Conservation (phyloP, 352 stramenopile species). For the Pythium phragmitis region DNA sequence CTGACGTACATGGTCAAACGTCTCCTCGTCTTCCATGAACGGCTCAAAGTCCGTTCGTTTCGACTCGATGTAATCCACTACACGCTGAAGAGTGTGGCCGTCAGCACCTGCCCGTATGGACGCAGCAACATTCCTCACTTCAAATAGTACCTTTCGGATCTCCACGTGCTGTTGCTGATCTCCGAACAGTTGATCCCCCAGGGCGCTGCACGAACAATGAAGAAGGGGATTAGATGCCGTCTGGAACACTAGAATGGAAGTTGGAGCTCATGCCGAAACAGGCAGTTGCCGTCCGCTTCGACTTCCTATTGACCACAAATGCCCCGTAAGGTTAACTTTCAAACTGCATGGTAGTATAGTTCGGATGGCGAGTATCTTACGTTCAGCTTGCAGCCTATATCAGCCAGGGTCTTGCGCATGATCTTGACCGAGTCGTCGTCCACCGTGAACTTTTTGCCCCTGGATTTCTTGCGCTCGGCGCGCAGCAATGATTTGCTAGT, state of each 20-base stretch:
- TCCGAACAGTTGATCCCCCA: conserved; percentile 74
- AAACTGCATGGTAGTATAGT: background rate
- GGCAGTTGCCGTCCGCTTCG: conserved; percentile 78
- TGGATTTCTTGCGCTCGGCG: conserved; percentile 38
- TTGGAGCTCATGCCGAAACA: conserved; percentile 60
- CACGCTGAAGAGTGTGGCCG: conserved; percentile 35
- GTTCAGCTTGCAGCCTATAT: conserved; percentile 69
- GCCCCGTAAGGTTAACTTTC: too few relatives aligned
- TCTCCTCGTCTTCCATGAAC: conserved; percentile 88
- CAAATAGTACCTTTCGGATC: conserved; percentile 54
- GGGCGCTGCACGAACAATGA: conserved; percentile 32
- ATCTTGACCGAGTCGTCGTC: conserved; percentile 46
- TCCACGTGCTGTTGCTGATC: conserved; percentile 65
- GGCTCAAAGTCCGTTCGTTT: conserved; percentile 78
- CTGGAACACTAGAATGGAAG: background rate
- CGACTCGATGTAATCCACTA: conserved; percentile 70
- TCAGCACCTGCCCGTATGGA: background rate
- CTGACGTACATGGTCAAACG: conserved; percentile 70
- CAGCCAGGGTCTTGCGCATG: conserved; percentile 56
- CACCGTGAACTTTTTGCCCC: conserved; percentile 28
- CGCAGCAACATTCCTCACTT: background rate
- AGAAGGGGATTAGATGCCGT: background rate
- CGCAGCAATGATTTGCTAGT: conserved; percentile 12
- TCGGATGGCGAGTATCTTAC: conserved; percentile 19
- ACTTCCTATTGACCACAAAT: conserved; percentile 46